Evolutionary conservation across 129 eudicot species (phyloP).

Genomic region (Tagetes erecta): DNA sequence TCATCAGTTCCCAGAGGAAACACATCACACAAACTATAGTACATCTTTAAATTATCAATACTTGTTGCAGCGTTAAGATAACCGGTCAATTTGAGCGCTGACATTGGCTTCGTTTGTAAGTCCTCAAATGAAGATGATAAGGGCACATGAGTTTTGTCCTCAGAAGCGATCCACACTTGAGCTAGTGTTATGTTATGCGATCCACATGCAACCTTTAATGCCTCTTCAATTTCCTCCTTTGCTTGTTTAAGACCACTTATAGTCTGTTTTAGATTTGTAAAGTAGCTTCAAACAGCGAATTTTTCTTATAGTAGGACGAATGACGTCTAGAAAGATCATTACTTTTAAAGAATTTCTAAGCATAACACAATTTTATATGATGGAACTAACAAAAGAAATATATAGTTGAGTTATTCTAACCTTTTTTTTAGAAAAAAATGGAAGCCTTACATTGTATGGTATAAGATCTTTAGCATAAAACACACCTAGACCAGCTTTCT

Average conservation of each 20-base stretch:
- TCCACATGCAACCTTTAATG: background rate
- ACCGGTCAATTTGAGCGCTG: too few relatives aligned
- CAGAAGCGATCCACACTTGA: constrained; percentile 1
- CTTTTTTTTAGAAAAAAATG: too few relatives aligned
- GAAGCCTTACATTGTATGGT: constrained; percentile 10
- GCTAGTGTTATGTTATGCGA: background rate
- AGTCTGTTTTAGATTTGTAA: background rate
- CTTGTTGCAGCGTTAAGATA: too few relatives aligned
- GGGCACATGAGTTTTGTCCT: background rate
- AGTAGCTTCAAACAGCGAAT: too few relatives aligned
- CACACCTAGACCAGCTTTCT: background rate
- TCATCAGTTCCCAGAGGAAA: background rate
- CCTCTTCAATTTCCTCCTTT: background rate
- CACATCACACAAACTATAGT: background rate
- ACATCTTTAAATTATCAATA: too few relatives aligned
- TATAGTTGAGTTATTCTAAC: too few relatives aligned
- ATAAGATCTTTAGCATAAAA: background rate
- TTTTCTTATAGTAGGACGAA: too few relatives aligned
- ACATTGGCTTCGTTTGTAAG: background rate
- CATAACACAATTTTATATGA: background rate
- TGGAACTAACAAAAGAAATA: background rate
- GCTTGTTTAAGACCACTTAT: background rate
- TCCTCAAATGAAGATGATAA: background rate
- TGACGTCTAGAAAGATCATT: too few relatives aligned
- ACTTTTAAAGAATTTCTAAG: too few relatives aligned